These are phyloP conservation scores for Cercospora citrullina DNA, from an alignment of 2,329 filamentous ascomycete genomes.

Conservation along the genomic window DNA sequence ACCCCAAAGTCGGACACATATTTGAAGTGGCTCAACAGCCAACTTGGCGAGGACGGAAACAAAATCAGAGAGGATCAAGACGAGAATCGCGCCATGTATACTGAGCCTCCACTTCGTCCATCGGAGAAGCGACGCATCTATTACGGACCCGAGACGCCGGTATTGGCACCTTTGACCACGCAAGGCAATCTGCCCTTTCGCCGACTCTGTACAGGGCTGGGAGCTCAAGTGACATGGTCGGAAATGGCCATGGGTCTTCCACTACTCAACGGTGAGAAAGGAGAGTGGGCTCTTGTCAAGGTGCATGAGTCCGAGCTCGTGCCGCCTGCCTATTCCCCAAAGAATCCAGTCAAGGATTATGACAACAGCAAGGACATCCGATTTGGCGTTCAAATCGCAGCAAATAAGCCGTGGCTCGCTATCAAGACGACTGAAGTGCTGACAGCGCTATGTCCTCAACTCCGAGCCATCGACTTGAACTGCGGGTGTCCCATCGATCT, in stretches of 20 bases:
- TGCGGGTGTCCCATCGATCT: constrained; percentile 97
- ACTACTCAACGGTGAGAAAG: constrained; percentile 82
- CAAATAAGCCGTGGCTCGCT: constrained; percentile 86
- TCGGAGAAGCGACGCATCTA: constrained; percentile 94
- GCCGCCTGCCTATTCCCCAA: constrained; percentile 66
- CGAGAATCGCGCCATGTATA: constrained; percentile 76
- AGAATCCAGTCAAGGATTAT: constrained; percentile 64
- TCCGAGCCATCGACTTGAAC: constrained; percentile 92
- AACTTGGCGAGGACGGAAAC: constrained; percentile 43
- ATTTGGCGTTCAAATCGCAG: constrained; percentile 90
- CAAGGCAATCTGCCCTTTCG: constrained; percentile 96
- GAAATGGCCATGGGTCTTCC: constrained; percentile 97
- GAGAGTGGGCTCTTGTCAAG: constrained; percentile 94
- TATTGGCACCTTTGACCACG: constrained; percentile 91
- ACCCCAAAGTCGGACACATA: constrained; percentile 75
- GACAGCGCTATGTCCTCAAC: constrained; percentile 71
- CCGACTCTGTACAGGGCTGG: constrained; percentile 82
- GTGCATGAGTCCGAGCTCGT: constrained; percentile 79
- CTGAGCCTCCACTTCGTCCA: constrained; percentile 82
- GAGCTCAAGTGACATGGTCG: constrained; percentile 91
- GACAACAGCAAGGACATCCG: constrained; percentile 79
- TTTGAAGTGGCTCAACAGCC: constrained; percentile 72
- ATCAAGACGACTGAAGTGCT: constrained; percentile 85
- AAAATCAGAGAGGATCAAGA: constrained; percentile 43
- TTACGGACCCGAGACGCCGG: constrained; percentile 89